These are phyloP conservation scores for Aspergillus brunneoviolaceus DNA, from an alignment of 2,329 filamentous ascomycete species.

Conservation along the genomic window DNA sequence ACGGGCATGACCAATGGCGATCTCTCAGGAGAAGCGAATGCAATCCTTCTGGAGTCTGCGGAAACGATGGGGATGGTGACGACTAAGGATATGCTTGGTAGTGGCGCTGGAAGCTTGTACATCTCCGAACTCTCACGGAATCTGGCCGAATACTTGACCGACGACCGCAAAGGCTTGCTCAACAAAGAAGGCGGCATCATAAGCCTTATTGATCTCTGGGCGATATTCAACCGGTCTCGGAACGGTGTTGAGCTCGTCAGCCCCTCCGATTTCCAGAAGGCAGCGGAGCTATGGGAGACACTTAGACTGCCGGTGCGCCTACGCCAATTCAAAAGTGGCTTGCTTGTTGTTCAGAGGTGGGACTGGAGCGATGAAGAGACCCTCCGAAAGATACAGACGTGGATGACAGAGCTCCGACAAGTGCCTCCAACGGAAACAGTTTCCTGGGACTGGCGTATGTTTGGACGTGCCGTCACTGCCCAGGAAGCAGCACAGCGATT, in stretches of 20 bases:
- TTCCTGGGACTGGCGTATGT: slow-evolving; percentile 72
- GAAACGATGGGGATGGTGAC: slow-evolving; percentile 85
- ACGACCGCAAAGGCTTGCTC: slow-evolving; percentile 76
- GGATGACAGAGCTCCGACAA: slow-evolving; percentile 72
- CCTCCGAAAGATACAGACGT: slow-evolving; percentile 70
- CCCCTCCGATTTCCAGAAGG: slow-evolving; percentile 87
- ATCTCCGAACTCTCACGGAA: slow-evolving; percentile 82
- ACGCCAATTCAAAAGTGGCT: slow-evolving; percentile 84
- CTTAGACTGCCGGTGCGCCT: slow-evolving; percentile 82
- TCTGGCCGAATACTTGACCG: slow-evolving; percentile 83
- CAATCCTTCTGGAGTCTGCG: slow-evolving; percentile 75
- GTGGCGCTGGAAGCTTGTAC: slow-evolving; percentile 81
- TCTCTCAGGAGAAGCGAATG: slow-evolving; percentile 68
- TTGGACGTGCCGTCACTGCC: slow-evolving; percentile 82
- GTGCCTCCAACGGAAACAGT: slow-evolving; percentile 64
- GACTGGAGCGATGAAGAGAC: slow-evolving; percentile 92
- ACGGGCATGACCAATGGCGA: slow-evolving; percentile 57
- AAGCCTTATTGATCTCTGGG: slow-evolving; percentile 87
- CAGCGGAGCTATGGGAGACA: slow-evolving; percentile 82
- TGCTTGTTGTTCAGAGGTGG: slow-evolving; percentile 87
- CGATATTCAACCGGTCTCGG: slow-evolving; percentile 87
- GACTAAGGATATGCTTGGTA: slow-evolving; percentile 87
- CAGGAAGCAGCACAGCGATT: slow-evolving; percentile 87
- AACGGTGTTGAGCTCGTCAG: slow-evolving; percentile 94
- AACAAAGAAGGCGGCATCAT: slow-evolving; percentile 82